phyloP scores from a whole-genome alignment of 176 grass and related monocot genomes.

The Poa pratensis region DNA sequence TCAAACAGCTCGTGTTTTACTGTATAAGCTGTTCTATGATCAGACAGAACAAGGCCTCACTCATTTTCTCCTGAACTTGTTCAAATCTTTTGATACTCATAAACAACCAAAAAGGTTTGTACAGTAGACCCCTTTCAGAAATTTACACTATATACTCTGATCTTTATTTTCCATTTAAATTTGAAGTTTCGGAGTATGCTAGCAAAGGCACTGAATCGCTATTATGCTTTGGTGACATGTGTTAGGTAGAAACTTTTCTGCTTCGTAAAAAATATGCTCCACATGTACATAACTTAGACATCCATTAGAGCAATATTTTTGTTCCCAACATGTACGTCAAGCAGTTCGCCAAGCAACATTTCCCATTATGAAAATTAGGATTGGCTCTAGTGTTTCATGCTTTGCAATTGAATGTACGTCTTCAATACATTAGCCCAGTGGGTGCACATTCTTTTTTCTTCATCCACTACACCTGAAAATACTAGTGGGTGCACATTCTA shows the following conservation, averaged over 20 bases:
- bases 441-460: slow-evolving; percentile 12
- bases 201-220: slow-evolving; percentile 13
- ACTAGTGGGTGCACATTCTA: slow-evolving; percentile 4
- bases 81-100: slow-evolving; percentile 89
- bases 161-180: slow-evolving; percentile 23
- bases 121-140: slow-evolving; percentile 10
- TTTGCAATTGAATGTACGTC: slow-evolving; percentile 16
- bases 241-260: not conserved
- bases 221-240: slow-evolving; percentile 1
- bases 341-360: slow-evolving; percentile 26
- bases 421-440: slow-evolving; percentile 23
- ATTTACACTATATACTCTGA: slow-evolving; percentile 8
- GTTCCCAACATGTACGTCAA: not conserved
- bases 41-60: slow-evolving; percentile 93
- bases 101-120: slow-evolving; percentile 96
- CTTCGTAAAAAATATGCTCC: not conserved
- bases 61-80: slow-evolving; percentile 85
- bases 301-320: slow-evolving; percentile 8
- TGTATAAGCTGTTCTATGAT: slow-evolving; percentile 98
- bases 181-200: slow-evolving; percentile 24
- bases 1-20: slow-evolving; percentile 80
- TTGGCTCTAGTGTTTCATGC: slow-evolving; percentile 17
- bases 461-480: not conserved
- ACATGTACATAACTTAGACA: not conserved
- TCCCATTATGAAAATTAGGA: slow-evolving; percentile 19